A percentile compares a stretch with the other conserved stretches of the same genome.
Conservation (phyloP, 2,329 filamentous ascomycete genomes). For the Tolypocladium endophyticum region DNA sequence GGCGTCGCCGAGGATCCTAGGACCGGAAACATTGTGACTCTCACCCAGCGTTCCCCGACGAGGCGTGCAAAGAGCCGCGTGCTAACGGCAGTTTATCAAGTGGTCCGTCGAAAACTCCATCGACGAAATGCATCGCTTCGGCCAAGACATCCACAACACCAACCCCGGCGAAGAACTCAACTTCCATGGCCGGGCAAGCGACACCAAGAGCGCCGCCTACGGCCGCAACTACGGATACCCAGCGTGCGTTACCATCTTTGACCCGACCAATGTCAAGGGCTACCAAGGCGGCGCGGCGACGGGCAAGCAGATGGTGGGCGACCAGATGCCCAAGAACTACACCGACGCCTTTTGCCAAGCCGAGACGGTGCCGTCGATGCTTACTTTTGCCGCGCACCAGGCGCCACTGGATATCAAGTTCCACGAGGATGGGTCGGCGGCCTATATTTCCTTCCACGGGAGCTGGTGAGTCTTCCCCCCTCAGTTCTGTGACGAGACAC, state of each 20-base stretch:
- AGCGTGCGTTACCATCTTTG: constrained; percentile 50
- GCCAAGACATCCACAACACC: constrained; percentile 48
- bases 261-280: constrained; percentile 18
- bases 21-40: constrained; percentile 28
- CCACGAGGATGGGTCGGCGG: constrained; percentile 38
- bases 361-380: constrained; percentile 9
- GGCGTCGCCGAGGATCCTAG: constrained; percentile 49
- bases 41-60: too few species aligned
- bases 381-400: constrained; percentile 36
- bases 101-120: constrained; percentile 57
- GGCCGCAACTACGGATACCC: constrained; percentile 53
- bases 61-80: neutral
- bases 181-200: constrained; percentile 48
- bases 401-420: constrained; percentile 58
- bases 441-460: constrained; percentile 54
- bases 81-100: constrained; percentile 1
- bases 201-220: constrained; percentile 8
- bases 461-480: constrained; percentile 31
- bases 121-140: constrained; percentile 45
- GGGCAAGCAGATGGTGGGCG: constrained; percentile 12
- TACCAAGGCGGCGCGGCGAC: constrained; percentile 18
- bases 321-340: constrained; percentile 8
- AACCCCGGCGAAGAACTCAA: constrained; percentile 67
- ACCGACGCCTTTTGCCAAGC: constrained; percentile 12
- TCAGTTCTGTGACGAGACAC: neutral